A percentile compares a stretch with the other conserved stretches of the same genome.
Evolutionary conservation across 75 land plant genomes (phyloP).

Genomic region (Ceratopteris richardii): DNA sequence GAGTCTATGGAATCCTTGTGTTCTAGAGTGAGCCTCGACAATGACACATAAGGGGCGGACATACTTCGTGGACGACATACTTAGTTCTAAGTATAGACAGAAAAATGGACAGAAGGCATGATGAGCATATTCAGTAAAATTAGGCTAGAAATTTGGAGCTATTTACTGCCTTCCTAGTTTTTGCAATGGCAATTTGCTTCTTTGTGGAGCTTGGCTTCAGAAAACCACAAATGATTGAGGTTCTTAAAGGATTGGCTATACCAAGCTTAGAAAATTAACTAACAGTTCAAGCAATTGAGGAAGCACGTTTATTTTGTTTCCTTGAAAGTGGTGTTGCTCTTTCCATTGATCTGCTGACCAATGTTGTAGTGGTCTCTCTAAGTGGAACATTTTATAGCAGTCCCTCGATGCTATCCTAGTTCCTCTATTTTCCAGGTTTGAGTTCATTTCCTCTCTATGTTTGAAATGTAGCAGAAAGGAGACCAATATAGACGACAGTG

Average conservation of each 20-base stretch:
- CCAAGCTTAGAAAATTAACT: slow-evolving; percentile 47
- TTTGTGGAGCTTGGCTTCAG: slow-evolving; percentile 45
- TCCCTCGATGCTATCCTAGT: no score
- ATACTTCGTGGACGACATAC: no score
- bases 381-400: slow-evolving; percentile 47
- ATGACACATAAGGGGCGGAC: no score
- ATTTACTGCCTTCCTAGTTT: slow-evolving; percentile 17
- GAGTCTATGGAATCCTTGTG: no score
- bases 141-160: slow-evolving; percentile 32
- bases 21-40: no score
- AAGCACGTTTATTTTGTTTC: slow-evolving; percentile 46
- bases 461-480: no score
- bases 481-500: no score
- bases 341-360: slow-evolving; percentile 49
- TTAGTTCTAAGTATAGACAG: no score
- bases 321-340: slow-evolving; percentile 63
- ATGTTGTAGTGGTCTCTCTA: slow-evolving; percentile 57
- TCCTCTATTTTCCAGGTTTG: no score
- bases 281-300: slow-evolving; percentile 61
- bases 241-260: slow-evolving; percentile 40
- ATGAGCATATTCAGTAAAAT: no score
- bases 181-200: slow-evolving; percentile 33
- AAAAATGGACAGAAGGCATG: no score
- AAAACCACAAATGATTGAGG: slow-evolving; percentile 37
- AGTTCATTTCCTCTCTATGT: no score